Conservation (phyloP, 2,329 filamentous ascomycete species). For the Penicillium sclerotiorum region DNA sequence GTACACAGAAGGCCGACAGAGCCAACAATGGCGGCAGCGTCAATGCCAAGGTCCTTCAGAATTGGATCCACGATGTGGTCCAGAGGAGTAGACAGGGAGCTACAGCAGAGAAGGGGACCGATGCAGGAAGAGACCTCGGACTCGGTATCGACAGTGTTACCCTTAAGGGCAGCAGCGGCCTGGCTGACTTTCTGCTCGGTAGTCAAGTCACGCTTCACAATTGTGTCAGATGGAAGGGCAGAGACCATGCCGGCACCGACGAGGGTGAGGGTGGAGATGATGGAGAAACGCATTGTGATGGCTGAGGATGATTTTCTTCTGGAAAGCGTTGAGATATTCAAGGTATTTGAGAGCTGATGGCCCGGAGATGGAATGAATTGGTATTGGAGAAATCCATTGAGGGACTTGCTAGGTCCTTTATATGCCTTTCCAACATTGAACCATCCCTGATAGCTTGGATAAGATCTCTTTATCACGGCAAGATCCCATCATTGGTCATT, state of each 20-base stretch:
- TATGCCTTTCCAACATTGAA: too few species aligned
- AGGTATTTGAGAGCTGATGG: too few species aligned
- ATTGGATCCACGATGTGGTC: conserved; percentile 31
- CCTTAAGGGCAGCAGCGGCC: conserved; percentile 11
- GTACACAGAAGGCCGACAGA: conserved; percentile 34
- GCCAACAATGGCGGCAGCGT: conserved; percentile 28
- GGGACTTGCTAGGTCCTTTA: too few species aligned
- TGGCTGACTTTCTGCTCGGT: conserved; percentile 13
- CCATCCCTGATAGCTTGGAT: too few species aligned
- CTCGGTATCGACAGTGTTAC: conserved; percentile 13
- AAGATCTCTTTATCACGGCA: too few species aligned
- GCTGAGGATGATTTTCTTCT: neutral
- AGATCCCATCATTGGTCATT: too few species aligned
- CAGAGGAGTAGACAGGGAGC: conserved; percentile 31
- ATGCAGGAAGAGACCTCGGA: conserved; percentile 22
- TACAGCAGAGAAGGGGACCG: conserved; percentile 30
- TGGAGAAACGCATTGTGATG: conserved; percentile 31
- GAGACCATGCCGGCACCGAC: conserved; percentile 32
- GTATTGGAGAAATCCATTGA: too few species aligned
- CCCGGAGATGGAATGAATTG: too few species aligned
- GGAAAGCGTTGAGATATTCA: too few species aligned
- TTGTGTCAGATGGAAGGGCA: conserved; percentile 17
- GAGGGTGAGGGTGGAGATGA: conserved; percentile 34
- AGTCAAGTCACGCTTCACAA: conserved; percentile 14
- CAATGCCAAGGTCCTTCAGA: conserved; percentile 24